Base-by-base conservation (phyloP, 108 stramenopile species). In the Cyclotella baltica region DNA sequence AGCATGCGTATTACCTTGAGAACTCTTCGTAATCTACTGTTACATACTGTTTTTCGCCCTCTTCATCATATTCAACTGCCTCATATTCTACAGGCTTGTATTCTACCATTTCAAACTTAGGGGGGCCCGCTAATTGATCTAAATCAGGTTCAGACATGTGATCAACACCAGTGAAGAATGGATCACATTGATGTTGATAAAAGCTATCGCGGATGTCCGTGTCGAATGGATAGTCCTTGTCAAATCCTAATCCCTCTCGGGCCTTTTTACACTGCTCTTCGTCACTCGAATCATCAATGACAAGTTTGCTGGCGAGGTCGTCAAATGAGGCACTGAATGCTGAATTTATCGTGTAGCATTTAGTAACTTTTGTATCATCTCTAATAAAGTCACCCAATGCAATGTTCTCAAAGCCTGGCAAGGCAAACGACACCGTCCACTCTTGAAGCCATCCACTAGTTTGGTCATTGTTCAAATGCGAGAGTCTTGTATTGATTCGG, bases 271-370 rank as follows among this genome's bases (percentile, higher is more conserved):
- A 67, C 15, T 27, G 46, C 1, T 48, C 67, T 25, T 67, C 67
- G 15, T 67, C 46, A 2, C 23, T 28, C 23, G 67, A 13, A 67
- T 67, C 67, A 4, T 9, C 28, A 28, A 67, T 67, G 10, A 67
- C 46, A 50, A 67, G 67, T 4, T 29, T 2, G 1, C 23, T 31
- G 1, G 67, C 67, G 34, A 67, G 48, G 30, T 67, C 15, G 25
- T 67, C 67, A 67, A 67, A 67, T 48, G 67, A 31, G 47, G 19
- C 18, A 51, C 67, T 67, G 46, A 48, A 67, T 43, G 40, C 40
- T 11, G 40, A 13, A 43, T 43, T 43, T 43, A 13, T 8, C 8
- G 8, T 43, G 13, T 43, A 43, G 40, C 40, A 11, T 43, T 8
- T 11, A 8, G 13, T 8, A 43, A 13, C 40, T 43, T 43, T 13